phyloP scores from a whole-genome alignment of 768 basidiomycete species.

The Lyophyllum atratum region DNA sequence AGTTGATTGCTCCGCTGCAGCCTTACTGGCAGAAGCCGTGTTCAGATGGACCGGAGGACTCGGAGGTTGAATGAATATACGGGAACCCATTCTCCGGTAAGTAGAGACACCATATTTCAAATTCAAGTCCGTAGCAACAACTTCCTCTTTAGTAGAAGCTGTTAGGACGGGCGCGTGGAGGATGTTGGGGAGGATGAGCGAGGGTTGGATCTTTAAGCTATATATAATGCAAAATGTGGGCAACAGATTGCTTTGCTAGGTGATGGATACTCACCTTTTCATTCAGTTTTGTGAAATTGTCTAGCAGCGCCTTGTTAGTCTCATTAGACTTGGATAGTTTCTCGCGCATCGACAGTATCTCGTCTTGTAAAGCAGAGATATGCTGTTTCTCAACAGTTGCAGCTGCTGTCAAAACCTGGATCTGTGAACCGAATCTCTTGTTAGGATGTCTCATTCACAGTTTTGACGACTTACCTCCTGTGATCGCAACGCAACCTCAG shows the following conservation, averaged over 20 bases:
- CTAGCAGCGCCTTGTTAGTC: neutral
- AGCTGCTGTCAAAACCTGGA: neutral
- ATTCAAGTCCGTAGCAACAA: neutral
- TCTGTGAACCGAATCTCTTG: neutral
- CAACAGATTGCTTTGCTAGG: neutral
- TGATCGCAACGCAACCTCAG: neutral
- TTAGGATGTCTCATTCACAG: neutral
- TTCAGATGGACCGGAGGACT: neutral
- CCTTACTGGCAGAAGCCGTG: neutral
- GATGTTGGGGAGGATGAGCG: neutral
- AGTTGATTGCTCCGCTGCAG: neutral
- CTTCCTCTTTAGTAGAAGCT: neutral
- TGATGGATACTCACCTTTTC: neutral
- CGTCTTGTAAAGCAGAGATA: neutral
- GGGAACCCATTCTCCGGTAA: neutral
- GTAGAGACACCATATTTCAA: neutral
- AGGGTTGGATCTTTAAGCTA: slow-evolving; percentile 3
- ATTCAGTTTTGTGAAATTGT: neutral
- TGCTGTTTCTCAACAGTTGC: neutral
- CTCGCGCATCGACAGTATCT: slow-evolving; percentile 1
- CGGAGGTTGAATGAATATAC: neutral
- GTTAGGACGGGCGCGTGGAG: neutral
- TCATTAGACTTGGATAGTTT: slow-evolving; percentile 1
- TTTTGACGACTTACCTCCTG: neutral
- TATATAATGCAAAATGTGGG: neutral